Evolutionary conservation across 139 green algal species (phyloP).

Genomic region (Parachlorella kessleri): DNA sequence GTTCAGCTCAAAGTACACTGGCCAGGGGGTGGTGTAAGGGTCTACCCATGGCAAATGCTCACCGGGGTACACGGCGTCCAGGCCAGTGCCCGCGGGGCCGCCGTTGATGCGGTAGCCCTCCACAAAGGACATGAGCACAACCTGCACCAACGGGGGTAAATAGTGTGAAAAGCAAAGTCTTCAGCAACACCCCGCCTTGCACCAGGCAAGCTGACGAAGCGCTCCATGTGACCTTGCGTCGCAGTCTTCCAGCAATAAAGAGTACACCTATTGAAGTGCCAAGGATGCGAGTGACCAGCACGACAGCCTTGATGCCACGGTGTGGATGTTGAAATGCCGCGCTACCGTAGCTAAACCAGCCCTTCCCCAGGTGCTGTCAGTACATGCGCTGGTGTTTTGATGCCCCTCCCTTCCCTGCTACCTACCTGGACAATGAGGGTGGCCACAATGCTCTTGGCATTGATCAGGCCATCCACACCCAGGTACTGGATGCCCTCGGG

Average conservation of each 20-base stretch:
- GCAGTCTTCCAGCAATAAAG: not conserved
- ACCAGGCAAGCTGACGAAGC: not conserved
- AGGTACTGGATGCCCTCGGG: constrained; percentile 67
- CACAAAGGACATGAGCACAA: constrained; percentile 84
- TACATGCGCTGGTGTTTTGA: too few relatives aligned
- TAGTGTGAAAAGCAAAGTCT: not conserved
- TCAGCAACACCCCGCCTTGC: too few relatives aligned
- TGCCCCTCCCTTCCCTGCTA: not conserved
- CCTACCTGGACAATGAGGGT: constrained; percentile 62
- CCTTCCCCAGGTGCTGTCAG: too few relatives aligned
- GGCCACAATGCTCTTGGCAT: constrained; percentile 81
- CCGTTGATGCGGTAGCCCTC: constrained; percentile 89
- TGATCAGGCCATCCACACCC: constrained; percentile 76
- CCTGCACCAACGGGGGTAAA: constrained; percentile 34
- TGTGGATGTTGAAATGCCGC: too few relatives aligned
- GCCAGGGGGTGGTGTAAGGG: too few relatives aligned
- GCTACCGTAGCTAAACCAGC: too few relatives aligned
- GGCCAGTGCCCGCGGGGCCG: constrained; percentile 70
- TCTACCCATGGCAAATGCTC: too few relatives aligned
- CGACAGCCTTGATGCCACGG: too few relatives aligned
- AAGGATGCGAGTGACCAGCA: too few relatives aligned
- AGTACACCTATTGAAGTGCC: not conserved
- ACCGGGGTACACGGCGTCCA: constrained; percentile 73
- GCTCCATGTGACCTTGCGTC: not conserved
- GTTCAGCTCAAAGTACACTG: too few relatives aligned